Evolutionary conservation across 2,329 filamentous ascomycete species (phyloP).

Genomic region (Chrysoporthe deuterocubensis): DNA sequence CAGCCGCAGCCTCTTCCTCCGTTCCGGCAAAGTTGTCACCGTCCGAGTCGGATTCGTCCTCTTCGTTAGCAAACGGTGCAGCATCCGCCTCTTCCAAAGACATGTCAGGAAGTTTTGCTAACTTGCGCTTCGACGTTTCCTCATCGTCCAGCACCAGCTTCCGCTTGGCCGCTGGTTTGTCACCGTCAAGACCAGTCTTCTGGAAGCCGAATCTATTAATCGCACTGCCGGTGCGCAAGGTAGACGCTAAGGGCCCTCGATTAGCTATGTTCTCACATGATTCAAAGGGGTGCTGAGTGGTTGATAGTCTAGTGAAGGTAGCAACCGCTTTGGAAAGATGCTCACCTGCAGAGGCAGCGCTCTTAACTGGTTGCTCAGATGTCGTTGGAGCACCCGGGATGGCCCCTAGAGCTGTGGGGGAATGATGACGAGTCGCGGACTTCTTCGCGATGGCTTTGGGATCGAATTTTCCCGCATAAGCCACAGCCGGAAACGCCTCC

Average conservation of each 20-base stretch:
- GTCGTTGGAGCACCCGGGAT: slow-evolving; percentile 45
- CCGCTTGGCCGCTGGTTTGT: slow-evolving; percentile 71
- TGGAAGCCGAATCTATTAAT: slow-evolving; percentile 84
- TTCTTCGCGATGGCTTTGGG: slow-evolving; percentile 87
- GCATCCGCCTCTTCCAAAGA: slow-evolving; percentile 66
- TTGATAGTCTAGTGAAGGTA: not conserved
- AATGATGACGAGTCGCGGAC: slow-evolving; percentile 63
- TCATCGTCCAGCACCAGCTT: slow-evolving; percentile 88
- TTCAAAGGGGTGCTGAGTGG: not conserved
- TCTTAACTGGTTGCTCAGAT: slow-evolving; percentile 34
- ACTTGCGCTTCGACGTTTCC: slow-evolving; percentile 81
- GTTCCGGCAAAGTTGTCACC: slow-evolving; percentile 77
- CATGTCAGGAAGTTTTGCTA: slow-evolving; percentile 85
- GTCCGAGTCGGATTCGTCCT: slow-evolving; percentile 68
- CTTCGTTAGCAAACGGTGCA: slow-evolving; percentile 63
- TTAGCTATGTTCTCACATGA: not conserved
- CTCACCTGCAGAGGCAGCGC: slow-evolving; percentile 14
- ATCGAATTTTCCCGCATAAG: slow-evolving; percentile 81
- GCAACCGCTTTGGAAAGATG: not conserved
- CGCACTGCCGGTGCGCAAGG: slow-evolving; percentile 64
- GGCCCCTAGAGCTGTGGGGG: slow-evolving; percentile 56
- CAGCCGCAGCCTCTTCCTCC: slow-evolving; percentile 86
- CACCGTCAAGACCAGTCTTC: slow-evolving; percentile 66
- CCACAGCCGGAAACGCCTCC: slow-evolving; percentile 55
- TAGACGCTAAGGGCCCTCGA: slow-evolving; percentile 45